Conservation (phyloP, 2,329 filamentous ascomycete genomes). For the Monosporascus sp. region DNA sequence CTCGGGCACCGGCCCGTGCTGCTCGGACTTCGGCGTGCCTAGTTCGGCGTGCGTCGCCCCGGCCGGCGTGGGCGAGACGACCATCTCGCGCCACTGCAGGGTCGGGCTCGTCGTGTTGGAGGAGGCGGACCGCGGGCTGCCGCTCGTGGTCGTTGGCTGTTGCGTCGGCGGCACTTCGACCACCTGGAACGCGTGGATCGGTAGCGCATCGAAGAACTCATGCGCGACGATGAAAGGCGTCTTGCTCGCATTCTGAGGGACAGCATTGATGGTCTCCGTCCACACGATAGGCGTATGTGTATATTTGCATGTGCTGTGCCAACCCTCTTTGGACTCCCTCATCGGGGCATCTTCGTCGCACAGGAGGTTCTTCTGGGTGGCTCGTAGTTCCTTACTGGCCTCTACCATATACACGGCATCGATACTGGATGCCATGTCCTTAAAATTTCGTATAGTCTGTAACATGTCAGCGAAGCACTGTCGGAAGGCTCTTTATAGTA, state of each 20-base stretch:
- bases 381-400: constrained; percentile 74
- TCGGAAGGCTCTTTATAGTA: background rate
- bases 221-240: constrained; percentile 93
- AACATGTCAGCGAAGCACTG: background rate
- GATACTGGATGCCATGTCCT: constrained; percentile 67
- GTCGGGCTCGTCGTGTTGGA: constrained; percentile 31
- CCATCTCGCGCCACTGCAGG: constrained; percentile 74
- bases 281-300: constrained; percentile 72
- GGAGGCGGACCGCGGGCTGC: constrained; percentile 41
- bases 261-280: constrained; percentile 83
- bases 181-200: constrained; percentile 91
- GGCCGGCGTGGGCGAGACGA: constrained; percentile 64
- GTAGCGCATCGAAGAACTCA: constrained; percentile 97
- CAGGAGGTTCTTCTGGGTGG: constrained; percentile 73
- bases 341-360: constrained; percentile 66
- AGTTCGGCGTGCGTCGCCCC: constrained; percentile 49
- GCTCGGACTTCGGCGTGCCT: constrained; percentile 46
- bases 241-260: constrained; percentile 64
- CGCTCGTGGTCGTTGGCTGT: constrained; percentile 36
- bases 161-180: constrained; percentile 45
- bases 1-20: constrained; percentile 60
- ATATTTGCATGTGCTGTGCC: constrained; percentile 71
- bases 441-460: constrained; percentile 81
- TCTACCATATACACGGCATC: constrained; percentile 93
- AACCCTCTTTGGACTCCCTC: constrained; percentile 67